phyloP scores from a whole-genome alignment of 2,329 filamentous ascomycete species.

The Trichoderma afroharzianum region DNA sequence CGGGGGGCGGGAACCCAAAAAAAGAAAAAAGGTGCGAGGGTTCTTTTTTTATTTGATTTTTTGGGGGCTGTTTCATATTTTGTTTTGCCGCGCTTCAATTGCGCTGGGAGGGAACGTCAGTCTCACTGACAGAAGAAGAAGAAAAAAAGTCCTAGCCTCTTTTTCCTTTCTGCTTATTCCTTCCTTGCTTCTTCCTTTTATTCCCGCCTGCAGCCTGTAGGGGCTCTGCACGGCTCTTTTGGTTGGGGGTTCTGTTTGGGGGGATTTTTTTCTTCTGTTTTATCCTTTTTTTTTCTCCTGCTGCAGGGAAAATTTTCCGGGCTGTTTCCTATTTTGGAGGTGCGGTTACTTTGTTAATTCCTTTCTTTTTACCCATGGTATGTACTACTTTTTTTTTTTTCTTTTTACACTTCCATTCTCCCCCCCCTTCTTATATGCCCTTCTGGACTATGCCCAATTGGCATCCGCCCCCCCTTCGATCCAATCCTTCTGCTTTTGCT shows the following conservation, averaged over 20 bases:
- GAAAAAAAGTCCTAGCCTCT: neutral
- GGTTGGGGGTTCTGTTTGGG: neutral
- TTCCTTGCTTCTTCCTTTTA: neutral
- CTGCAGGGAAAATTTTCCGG: neutral
- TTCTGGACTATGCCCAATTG: neutral
- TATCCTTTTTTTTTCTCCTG: neutral
- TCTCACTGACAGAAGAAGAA: neutral
- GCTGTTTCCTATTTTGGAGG: constrained; percentile 1
- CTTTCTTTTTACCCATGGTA: neutral
- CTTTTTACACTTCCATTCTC: neutral
- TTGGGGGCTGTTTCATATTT: neutral
- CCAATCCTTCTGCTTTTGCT: neutral
- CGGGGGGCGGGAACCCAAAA: neutral
- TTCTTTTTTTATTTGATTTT: neutral
- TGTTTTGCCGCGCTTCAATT: neutral
- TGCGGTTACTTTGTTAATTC: neutral
- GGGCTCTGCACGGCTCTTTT: neutral
- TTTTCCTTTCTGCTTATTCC: neutral
- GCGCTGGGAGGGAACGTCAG: neutral
- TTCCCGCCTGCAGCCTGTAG: neutral
- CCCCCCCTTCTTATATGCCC: neutral
- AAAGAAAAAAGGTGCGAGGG: neutral
- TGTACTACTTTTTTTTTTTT: neutral
- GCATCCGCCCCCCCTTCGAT: neutral
- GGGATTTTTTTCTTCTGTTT: neutral